Evolutionary conservation across 116 monocot species (phyloP).

Genomic region (Trichopus zeylanicus): DNA sequence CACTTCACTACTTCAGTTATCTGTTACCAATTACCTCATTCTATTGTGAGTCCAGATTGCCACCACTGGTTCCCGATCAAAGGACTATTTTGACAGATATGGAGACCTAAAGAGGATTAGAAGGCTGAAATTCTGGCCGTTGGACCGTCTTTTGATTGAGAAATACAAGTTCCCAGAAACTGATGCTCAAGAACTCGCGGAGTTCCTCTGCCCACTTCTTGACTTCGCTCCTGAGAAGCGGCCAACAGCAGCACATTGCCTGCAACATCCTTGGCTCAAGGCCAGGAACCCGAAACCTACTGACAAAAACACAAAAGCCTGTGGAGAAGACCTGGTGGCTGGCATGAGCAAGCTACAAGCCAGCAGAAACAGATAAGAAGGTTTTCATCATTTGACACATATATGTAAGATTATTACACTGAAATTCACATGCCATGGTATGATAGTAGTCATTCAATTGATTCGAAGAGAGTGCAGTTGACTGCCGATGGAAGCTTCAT

Average conservation of each 20-base stretch:
- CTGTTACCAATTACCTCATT: background rate
- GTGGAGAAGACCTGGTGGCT: slow-evolving; percentile 16
- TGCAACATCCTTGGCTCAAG: slow-evolving; percentile 51
- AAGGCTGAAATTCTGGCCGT: slow-evolving; percentile 65
- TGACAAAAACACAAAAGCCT: slow-evolving; percentile 7
- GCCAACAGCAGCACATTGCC: slow-evolving; percentile 49
- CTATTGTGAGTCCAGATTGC: slow-evolving; percentile 37
- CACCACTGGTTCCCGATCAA: slow-evolving; percentile 58
- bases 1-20: background rate
- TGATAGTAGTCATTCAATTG: no score
- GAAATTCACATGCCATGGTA: no score
- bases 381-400: background rate
- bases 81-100: slow-evolving; percentile 75
- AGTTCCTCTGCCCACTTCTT: slow-evolving; percentile 57
- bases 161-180: slow-evolving; percentile 51
- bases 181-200: slow-evolving; percentile 40
- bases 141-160: slow-evolving; percentile 44
- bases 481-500: no score
- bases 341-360: slow-evolving; percentile 28
- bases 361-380: slow-evolving; percentile 9
- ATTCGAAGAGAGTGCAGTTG: no score
- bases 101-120: slow-evolving; percentile 77
- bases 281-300: slow-evolving; percentile 1
- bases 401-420: background rate
- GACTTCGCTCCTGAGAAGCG: slow-evolving; percentile 62